Evolutionary conservation across 208 protist species (phyloP), one percentile per base, ranked within the genome.

Genomic region (Leishmania lainsoni): DNA sequence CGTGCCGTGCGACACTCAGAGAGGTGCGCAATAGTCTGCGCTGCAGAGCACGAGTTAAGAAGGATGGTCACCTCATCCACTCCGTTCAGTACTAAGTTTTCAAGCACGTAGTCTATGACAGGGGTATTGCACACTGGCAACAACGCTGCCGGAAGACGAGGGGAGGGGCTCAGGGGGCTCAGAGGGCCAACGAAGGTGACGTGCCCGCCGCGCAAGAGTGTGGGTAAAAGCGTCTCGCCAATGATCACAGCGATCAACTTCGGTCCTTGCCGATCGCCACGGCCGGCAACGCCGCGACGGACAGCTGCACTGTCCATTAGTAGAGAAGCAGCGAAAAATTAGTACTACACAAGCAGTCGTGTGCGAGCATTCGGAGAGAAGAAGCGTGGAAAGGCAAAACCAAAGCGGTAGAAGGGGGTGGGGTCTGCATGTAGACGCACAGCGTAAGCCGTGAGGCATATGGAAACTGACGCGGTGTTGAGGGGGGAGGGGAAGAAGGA

Each of bases 91-190:
- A 93, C 86, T 20, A 97, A 80, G 75, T 94, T 95, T 81, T 97
- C 93, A 35, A 97, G 86, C n/a, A 92, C 83, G 83, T 97, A 97
- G 81, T 97, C 92, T 80, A 97, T 95, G 42, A 97, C 61, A 0
- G 93, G 91, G 32, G 93, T 96, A 81, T 97, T 96, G 87, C 93
- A 95, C 12, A 97, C 80, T 5, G 91, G 92, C 73, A 97, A 84
- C n/a, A 97, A 84, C 51, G 94, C 92, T 42, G 91, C 93, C 12
- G 94, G 94, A 6, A 95, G 75, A 14, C 81, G 66, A 26, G 81
- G 52, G 9, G 89, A 90, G 22, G 92, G 93, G 39, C 88, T 79
- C n/a, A 96, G 77, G 78, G 92, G 94, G 48, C 79, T 91, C 10
- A 97, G 86, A 12, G 90, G 91, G 48, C 89, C 83, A n/a, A 83